phyloP scores from a whole-genome alignment of 495 filamentous ascomycete species.

The Monascus purpureus region DNA sequence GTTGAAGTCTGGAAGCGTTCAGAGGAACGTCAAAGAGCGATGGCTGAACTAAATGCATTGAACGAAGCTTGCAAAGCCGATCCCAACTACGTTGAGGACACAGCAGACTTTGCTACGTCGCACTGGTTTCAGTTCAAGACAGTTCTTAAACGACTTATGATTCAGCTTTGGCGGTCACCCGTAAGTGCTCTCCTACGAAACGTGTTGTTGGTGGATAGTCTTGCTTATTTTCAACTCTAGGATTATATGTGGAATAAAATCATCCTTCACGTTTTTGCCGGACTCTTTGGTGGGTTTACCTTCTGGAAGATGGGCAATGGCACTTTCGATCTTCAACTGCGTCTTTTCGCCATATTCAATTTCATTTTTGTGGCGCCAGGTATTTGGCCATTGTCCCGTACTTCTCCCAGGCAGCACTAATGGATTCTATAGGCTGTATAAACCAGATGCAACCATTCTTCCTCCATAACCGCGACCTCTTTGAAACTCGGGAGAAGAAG shows the following conservation, averaged over 20 bases:
- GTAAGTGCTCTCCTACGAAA: slow-evolving; percentile 53
- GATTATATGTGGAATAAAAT: slow-evolving; percentile 33
- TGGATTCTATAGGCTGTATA: slow-evolving; percentile 71
- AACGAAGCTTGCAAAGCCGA: slow-evolving; percentile 29
- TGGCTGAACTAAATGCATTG: slow-evolving; percentile 49
- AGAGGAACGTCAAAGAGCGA: slow-evolving; percentile 42
- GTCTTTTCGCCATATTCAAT: slow-evolving; percentile 53
- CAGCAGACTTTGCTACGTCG: slow-evolving; percentile 31
- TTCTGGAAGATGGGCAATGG: slow-evolving; percentile 33
- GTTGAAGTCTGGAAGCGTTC: slow-evolving; percentile 37
- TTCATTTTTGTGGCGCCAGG: slow-evolving; percentile 58
- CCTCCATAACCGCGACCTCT: slow-evolving; percentile 62
- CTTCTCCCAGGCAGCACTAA: too few species aligned
- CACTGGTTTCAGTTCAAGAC: slow-evolving; percentile 34
- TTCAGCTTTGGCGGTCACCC: slow-evolving; percentile 73
- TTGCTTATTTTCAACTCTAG: slow-evolving; percentile 8
- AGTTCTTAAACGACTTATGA: slow-evolving; percentile 50
- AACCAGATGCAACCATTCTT: slow-evolving; percentile 86
- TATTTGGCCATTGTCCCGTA: too few species aligned
- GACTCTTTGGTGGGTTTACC: slow-evolving; percentile 30
- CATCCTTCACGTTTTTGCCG: slow-evolving; percentile 25
- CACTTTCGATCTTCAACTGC: slow-evolving; percentile 21
- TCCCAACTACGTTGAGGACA: slow-evolving; percentile 27
- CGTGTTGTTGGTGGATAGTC: slow-evolving; percentile 17
- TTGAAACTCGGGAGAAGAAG: slow-evolving; percentile 55